Evolutionary conservation across 371 early-diverging fungal genomes (phyloP).

Genomic region (Syncephalastrum sp.): DNA sequence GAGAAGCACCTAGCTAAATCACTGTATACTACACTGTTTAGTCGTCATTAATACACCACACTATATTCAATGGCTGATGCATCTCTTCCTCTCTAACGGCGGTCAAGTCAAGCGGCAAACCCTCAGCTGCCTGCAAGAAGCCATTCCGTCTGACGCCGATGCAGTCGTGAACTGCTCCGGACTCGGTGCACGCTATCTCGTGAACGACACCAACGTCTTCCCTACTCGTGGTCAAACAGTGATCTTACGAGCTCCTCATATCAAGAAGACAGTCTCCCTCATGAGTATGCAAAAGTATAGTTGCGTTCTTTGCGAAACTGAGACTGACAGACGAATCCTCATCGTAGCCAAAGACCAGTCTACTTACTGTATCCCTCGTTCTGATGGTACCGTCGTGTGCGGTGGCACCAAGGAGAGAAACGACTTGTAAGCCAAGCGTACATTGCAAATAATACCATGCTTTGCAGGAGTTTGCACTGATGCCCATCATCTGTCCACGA

Average conservation of each 20-base stretch:
- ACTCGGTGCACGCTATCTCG: conserved; percentile 57
- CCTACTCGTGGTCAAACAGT: conserved; percentile 80
- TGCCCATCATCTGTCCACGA: neutral
- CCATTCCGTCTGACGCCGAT: conserved; percentile 20
- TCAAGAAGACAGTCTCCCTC: conserved; percentile 53
- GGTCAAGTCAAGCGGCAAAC: conserved; percentile 44
- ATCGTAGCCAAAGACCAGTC: conserved; percentile 26
- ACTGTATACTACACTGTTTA: conserved; percentile 7
- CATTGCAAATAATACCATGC: neutral
- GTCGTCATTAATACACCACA: conserved; percentile 58
- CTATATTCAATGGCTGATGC: conserved; percentile 65
- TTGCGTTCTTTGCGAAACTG: neutral
- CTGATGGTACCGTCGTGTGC: conserved; percentile 72
- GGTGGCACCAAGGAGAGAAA: conserved; percentile 74
- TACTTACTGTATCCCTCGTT: conserved; percentile 79
- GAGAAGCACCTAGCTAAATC: neutral
- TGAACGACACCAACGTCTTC: conserved; percentile 60
- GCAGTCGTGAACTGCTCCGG: conserved; percentile 81
- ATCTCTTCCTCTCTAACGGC: conserved; percentile 51
- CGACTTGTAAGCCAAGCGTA: conserved; percentile 49
- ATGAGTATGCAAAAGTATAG: conserved; percentile 14
- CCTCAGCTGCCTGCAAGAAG: conserved; percentile 54
- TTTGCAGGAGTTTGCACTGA: conserved; percentile 2
- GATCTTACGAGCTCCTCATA: conserved; percentile 59
- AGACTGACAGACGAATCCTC: neutral